Base-by-base conservation (phyloP, 176 grass and related monocot species). In the Triticum urartu region DNA sequence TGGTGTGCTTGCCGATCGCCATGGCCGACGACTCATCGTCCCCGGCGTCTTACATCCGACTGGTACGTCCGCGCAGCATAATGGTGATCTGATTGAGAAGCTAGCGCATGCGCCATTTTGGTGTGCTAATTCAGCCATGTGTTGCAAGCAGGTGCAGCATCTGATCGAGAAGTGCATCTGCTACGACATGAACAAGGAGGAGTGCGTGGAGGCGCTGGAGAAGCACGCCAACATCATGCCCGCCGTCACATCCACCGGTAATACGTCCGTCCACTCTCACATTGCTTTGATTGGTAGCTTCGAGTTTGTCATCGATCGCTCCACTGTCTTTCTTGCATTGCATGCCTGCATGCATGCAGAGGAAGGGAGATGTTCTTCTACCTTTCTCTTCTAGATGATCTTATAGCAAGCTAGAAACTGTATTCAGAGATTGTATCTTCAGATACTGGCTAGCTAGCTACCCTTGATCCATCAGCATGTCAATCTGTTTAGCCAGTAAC, bases 131-230 rank as follows among this genome's bases (percentile, higher is more conserved):
- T 54, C 15, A 20, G 14, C 50, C 50, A 6, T 54, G 15, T 6
- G 50, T 18, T 78, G 11, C 10, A 43, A 21, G 65, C 79, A 95
- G 94, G 94, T 97, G 52, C 94, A 97, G 60, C 91, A 94, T 54
- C 82, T 97, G 84, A 94, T 97, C 80, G 94, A 97, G 91, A 90
- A 79, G 88, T 97, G 94, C 85, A 81, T 97, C 67, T 89, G 89
- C 80, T 86, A 92, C 85, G 82, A 82, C 52, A 68, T 97, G 91
- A 82, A 85, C 91, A 90, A 81, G 89, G 88, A 97, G 64, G 91
- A 93, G 14, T 92, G 91, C 88, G 87, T 94, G 81, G 79, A 88
- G 47, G 83, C 91, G 65, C 86, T 97, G 75, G 86, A 84, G 81
- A 92, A 94, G 87, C 91, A 96, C 69, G 94, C 94, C 47, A 82